These are phyloP conservation scores for Rhynchosporium secalis DNA, from an alignment of 2,329 filamentous ascomycete genomes.

Conservation along the genomic window DNA sequence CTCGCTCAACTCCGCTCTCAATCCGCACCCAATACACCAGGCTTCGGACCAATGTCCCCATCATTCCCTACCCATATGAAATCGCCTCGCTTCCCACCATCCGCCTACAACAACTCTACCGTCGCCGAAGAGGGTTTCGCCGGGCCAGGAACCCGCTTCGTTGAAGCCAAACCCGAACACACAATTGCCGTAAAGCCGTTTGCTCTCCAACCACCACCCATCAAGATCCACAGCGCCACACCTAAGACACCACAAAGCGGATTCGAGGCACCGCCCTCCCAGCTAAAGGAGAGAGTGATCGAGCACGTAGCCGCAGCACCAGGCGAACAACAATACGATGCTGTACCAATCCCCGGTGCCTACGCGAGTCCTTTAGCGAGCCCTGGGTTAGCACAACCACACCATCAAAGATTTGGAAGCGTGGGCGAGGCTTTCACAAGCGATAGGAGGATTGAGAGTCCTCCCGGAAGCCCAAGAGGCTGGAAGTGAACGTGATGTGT, in stretches of 20 bases:
- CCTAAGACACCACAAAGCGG: constrained; percentile 65
- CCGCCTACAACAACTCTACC: constrained; percentile 53
- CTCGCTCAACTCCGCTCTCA: constrained; percentile 81
- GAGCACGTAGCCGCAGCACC: constrained; percentile 69
- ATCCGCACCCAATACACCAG: constrained; percentile 92
- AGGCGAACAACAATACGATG: constrained; percentile 80
- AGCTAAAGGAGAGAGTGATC: constrained; percentile 45
- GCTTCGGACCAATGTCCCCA: constrained; percentile 72
- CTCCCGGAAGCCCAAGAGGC: constrained; percentile 37
- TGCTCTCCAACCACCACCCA: constrained; percentile 81
- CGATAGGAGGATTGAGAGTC: constrained; percentile 37
- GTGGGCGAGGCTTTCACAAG: constrained; percentile 38
- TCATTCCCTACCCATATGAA: constrained; percentile 44
- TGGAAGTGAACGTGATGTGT: constrained; percentile 27
- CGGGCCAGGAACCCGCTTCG: constrained; percentile 47
- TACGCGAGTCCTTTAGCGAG: constrained; percentile 63
- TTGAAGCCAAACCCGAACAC: constrained; percentile 65
- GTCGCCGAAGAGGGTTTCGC: constrained; percentile 53
- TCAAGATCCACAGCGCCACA: constrained; percentile 74
- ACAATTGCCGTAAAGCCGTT: constrained; percentile 63
- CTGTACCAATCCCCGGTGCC: constrained; percentile 85
- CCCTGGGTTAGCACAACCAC: constrained; percentile 44
- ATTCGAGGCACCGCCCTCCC: constrained; percentile 53
- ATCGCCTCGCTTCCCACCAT: constrained; percentile 60
- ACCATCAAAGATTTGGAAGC: constrained; percentile 38